Conservation (phyloP, 1,284 basidiomycete species). For the Tilletia walkeri region DNA sequence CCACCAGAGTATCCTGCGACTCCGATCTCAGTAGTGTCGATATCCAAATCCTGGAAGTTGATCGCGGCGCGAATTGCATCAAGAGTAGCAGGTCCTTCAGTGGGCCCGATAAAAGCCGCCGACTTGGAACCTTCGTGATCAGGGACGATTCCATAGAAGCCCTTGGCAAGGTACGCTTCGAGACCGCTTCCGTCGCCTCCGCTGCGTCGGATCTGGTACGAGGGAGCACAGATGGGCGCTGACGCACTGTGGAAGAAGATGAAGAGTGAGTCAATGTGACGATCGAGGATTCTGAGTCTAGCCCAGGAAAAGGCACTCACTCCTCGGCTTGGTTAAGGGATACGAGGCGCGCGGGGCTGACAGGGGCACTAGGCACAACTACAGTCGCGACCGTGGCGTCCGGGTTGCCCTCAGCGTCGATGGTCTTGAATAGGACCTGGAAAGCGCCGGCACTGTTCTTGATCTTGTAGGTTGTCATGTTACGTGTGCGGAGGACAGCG, state of each 20-base stretch:
- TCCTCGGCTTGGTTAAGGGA: conserved; percentile 19
- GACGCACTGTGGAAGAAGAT: conserved; percentile 22
- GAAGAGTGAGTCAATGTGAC: conserved; percentile 25
- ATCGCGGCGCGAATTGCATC: conserved; percentile 20
- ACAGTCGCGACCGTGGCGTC: conserved; percentile 25
- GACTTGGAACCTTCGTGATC: conserved; percentile 24
- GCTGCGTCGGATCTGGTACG: conserved; percentile 20
- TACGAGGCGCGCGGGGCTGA: conserved; percentile 17
- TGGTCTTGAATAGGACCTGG: conserved; percentile 22
- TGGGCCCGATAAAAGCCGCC: conserved; percentile 23
- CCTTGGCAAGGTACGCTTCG: conserved; percentile 15
- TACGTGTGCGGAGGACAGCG: neutral
- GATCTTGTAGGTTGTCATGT: conserved; percentile 14
- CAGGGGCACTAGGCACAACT: conserved; percentile 12
- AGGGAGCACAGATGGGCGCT: conserved; percentile 15
- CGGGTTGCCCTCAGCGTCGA: conserved; percentile 16
- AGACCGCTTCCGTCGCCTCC: neutral
- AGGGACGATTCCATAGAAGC: conserved; percentile 20
- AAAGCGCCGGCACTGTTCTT: neutral
- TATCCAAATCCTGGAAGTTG: neutral
- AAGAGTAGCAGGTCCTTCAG: conserved; percentile 20
- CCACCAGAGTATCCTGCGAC: conserved; percentile 27
- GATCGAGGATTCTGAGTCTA: conserved; percentile 21
- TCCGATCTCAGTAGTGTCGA: conserved; percentile 16
- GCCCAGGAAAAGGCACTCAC: conserved; percentile 37